Conservation (phyloP, 352 stramenopile species). For the Phytophthora megakarya region DNA sequence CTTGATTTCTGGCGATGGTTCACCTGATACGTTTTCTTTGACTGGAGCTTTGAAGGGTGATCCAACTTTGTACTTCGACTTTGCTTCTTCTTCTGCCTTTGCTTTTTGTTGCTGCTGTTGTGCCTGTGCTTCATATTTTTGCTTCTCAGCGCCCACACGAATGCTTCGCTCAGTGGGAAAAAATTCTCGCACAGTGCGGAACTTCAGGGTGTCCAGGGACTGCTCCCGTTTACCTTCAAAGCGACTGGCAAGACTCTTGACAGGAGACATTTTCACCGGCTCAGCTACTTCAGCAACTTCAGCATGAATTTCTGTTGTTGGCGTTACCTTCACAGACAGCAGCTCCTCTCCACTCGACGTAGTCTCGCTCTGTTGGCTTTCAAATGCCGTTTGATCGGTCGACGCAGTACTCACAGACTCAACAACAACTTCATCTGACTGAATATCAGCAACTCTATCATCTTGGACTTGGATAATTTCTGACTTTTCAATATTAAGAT, state of each 20-base stretch:
- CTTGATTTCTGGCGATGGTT: slow-evolving; percentile 3
- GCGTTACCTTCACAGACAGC: slow-evolving; percentile 16
- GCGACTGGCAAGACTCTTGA: slow-evolving; percentile 44
- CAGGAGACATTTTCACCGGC: slow-evolving; percentile 39
- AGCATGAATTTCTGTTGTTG: slow-evolving; percentile 6
- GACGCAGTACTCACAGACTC: background rate
- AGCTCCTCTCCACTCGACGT: slow-evolving; percentile 9
- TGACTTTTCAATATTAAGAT: background rate
- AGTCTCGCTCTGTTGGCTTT: background rate
- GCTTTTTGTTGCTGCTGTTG: slow-evolving; percentile 41
- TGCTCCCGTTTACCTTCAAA: slow-evolving; percentile 48
- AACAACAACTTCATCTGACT: background rate
- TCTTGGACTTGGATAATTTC: background rate
- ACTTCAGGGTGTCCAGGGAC: slow-evolving; percentile 43
- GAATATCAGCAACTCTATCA: slow-evolving; percentile 1
- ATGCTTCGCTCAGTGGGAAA: slow-evolving; percentile 44
- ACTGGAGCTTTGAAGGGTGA: slow-evolving; percentile 23
- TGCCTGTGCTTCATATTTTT: slow-evolving; percentile 42
- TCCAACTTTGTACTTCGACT: slow-evolving; percentile 37
- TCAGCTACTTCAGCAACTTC: slow-evolving; percentile 1
- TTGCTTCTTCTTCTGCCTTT: slow-evolving; percentile 39
- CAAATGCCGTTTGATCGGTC: background rate
- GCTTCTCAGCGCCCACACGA: slow-evolving; percentile 39
- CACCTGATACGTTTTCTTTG: slow-evolving; percentile 3
- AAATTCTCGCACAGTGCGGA: slow-evolving; percentile 45